Evolutionary conservation across 768 basidiomycete genomes (phyloP).

Genomic region (Lentinus brumalis): DNA sequence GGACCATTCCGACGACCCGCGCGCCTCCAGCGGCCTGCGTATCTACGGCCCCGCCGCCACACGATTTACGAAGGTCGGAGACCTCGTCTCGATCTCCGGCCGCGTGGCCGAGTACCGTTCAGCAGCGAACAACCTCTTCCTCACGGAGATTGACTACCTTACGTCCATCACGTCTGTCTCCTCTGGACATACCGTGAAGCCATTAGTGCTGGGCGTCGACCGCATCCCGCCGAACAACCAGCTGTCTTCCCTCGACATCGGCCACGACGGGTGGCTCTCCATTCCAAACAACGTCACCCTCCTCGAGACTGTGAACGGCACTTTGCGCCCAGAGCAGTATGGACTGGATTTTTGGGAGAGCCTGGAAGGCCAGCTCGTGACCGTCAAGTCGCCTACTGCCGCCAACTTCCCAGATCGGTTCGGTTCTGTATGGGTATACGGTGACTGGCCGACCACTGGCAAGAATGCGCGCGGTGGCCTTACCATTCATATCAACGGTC

Average conservation of each 20-base stretch:
- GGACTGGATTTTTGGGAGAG: constrained; percentile 70
- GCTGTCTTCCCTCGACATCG: constrained; percentile 51
- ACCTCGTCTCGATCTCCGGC: constrained; percentile 47
- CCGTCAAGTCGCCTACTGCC: constrained; percentile 48
- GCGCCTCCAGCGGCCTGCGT: constrained; percentile 52
- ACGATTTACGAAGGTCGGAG: constrained; percentile 45
- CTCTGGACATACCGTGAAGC: constrained; percentile 45
- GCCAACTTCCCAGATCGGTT: constrained; percentile 53
- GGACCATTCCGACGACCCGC: constrained; percentile 44
- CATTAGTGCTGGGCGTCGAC: constrained; percentile 54
- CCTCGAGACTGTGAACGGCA: constrained; percentile 47
- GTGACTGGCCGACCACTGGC: constrained; percentile 57
- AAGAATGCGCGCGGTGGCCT: constrained; percentile 58
- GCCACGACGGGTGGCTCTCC: constrained; percentile 55
- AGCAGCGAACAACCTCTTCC: constrained; percentile 44
- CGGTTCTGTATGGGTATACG: constrained; percentile 61
- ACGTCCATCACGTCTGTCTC: constrained; percentile 47
- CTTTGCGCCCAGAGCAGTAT: constrained; percentile 50
- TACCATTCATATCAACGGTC: constrained; percentile 46
- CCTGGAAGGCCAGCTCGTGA: constrained; percentile 60
- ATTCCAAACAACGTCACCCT: constrained; percentile 55
- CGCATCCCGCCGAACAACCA: constrained; percentile 53
- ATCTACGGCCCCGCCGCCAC: constrained; percentile 48
- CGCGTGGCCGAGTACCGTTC: constrained; percentile 55
- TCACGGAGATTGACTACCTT: constrained; percentile 52